Evolutionary conservation across 768 basidiomycete species (phyloP).

Genomic region (Naganishia onofrii): DNA sequence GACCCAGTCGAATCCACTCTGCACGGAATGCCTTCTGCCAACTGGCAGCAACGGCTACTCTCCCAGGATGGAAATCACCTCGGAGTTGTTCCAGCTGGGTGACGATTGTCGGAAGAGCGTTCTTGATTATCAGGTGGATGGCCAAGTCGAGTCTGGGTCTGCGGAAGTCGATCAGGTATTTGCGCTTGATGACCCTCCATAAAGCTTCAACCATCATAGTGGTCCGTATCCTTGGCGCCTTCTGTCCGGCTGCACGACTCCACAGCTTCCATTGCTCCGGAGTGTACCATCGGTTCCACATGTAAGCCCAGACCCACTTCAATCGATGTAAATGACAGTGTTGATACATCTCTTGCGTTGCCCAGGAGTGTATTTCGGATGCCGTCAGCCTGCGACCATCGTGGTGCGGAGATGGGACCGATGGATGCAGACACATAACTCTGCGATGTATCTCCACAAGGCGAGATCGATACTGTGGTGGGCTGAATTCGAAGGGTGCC

Average conservation of each 20-base stretch:
- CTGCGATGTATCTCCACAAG: too few species aligned
- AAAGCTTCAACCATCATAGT: background rate
- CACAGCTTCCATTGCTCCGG: background rate
- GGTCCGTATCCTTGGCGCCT: background rate
- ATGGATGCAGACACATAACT: too few species aligned
- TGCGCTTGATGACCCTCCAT: background rate
- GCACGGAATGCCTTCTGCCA: too few species aligned
- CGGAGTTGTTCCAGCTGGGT: too few species aligned
- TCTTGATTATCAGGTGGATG: background rate
- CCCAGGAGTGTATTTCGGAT: background rate
- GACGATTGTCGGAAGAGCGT: too few species aligned
- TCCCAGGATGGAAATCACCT: too few species aligned
- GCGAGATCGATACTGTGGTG: too few species aligned
- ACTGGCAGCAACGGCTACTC: too few species aligned
- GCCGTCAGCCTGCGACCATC: too few species aligned
- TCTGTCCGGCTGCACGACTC: background rate
- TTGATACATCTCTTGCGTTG: background rate
- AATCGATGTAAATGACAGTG: background rate
- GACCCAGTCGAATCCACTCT: too few species aligned
- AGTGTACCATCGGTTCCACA: background rate
- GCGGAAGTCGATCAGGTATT: background rate
- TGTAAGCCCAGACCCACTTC: background rate
- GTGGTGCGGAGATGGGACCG: too few species aligned
- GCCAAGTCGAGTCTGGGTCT: background rate
- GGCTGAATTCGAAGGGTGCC: too few species aligned